These are phyloP conservation scores for Xylariaceae sp. DNA, from an alignment of 2,329 filamentous ascomycete genomes.

Conservation along the genomic window DNA sequence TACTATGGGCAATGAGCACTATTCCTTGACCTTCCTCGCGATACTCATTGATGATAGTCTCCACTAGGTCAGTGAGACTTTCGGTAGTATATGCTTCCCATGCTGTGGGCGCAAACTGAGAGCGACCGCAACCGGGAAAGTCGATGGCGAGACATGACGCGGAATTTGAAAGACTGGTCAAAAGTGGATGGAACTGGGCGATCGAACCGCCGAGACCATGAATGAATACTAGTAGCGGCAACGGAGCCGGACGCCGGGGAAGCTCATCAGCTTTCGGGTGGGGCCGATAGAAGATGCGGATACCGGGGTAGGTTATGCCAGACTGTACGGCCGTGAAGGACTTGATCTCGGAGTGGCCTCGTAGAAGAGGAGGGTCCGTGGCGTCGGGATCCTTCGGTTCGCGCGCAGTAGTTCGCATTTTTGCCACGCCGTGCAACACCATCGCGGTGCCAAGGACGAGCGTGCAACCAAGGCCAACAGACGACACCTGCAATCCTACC, in stretches of 20 bases:
- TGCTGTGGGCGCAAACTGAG: constrained; percentile 61
- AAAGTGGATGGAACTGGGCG: constrained; percentile 76
- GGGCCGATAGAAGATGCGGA: constrained; percentile 77
- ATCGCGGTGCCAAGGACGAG: constrained; percentile 23
- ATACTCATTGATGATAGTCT: constrained; percentile 67
- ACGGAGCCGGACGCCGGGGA: constrained; percentile 62
- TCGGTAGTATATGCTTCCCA: constrained; percentile 78
- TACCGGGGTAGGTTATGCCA: constrained; percentile 62
- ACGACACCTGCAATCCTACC: constrained; percentile 7
- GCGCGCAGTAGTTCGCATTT: constrained; percentile 21
- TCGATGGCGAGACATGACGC: constrained; percentile 85
- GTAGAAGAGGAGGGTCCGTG: constrained; percentile 74
- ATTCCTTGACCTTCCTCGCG: constrained; percentile 67
- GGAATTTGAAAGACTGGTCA: constrained; percentile 75
- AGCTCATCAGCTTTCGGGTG: constrained; percentile 81
- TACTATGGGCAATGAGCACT: constrained; percentile 80
- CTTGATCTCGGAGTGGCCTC: constrained; percentile 65
- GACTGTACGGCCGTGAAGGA: constrained; percentile 65
- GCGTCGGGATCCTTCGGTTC: constrained; percentile 39
- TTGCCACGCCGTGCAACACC: constrained; percentile 26
- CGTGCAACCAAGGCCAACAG: constrained; percentile 20
- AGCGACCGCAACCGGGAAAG: constrained; percentile 82
- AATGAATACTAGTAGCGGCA: constrained; percentile 84
- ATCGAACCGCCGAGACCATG: constrained; percentile 91
- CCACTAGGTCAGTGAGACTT: constrained; percentile 69